Evolutionary conservation across 2,329 filamentous ascomycete species (phyloP), one percentile per base, ranked within the genome.

Genomic region (Bipolaris zeicola): DNA sequence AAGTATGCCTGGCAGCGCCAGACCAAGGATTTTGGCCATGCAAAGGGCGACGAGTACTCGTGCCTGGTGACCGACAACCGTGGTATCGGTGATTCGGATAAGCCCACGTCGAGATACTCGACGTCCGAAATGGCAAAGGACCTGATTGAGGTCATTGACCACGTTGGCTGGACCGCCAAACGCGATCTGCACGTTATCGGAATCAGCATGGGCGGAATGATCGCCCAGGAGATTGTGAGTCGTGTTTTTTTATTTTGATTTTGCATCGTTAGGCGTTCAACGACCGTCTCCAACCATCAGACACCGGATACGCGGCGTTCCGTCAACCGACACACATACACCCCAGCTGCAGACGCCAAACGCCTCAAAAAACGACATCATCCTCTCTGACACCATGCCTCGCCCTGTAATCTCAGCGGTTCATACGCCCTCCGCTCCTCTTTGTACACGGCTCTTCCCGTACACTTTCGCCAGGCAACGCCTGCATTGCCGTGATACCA

Each of bases 141-240:
- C 77, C 76, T 85, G 22, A 71, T 93, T 62, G 90, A 95, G 67
- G 79, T 95, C 16, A 68, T 85, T 18, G 83, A 87, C 62, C 84
- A 90, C 66, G 73, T 95, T 8, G 87, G 86, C 60, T 96, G 90
- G 90, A 86, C 75, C 51, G 61, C 82, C 70, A 66, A 80, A 66
- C 77, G 82, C 79, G 72, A 85, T 49, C 64, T 89, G 13, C 87
- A 96, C 77, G 74, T 96, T 50, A 81, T 90, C 33, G 92, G 92
- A 53, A 87, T 94, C 62, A 91, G 88, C 57, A 90, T 96, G 84
- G 92, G 92, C 61, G 92, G 92, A 69, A 96, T 96, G 92, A 94
- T 96, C 67, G 86, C 90, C 2, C 92, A 96, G 76, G 92, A 96
- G 77, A 70, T 96, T 3, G 84, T 82, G 73, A 68, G 77, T 70